Conservation (phyloP, 768 basidiomycete genomes). For the Naganishia friedmannii region DNA sequence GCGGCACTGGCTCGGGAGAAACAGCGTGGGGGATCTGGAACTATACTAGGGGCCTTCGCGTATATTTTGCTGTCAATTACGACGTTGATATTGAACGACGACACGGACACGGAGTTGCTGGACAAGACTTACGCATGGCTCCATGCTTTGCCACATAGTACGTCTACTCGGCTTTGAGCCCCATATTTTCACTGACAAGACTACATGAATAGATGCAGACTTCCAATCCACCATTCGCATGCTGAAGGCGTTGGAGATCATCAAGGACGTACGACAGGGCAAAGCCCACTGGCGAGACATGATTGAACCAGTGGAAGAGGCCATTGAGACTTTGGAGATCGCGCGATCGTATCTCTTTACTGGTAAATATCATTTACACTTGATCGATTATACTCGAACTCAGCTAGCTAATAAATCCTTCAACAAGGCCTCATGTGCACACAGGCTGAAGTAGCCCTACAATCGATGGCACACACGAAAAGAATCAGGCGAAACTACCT, state of each 20-base stretch:
- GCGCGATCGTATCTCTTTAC: conserved; percentile 21
- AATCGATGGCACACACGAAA: not conserved
- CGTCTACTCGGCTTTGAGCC: not conserved
- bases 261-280: conserved; percentile 2
- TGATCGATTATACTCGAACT: not conserved
- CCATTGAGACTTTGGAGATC: conserved; percentile 4
- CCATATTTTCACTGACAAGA: not conserved
- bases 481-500: not conserved
- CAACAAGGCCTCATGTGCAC: conserved; percentile 18
- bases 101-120: conserved; percentile 10
- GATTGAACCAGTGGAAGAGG: conserved; percentile 24
- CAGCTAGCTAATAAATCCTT: too few relatives aligned
- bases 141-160: conserved; percentile 13
- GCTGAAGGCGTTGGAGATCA: conserved; percentile 1
- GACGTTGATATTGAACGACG: conserved; percentile 4
- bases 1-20: not conserved
- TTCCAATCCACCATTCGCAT: conserved; percentile 12
- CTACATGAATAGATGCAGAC: conserved; percentile 14
- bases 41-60: conserved; percentile 14
- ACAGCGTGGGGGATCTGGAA: conserved; percentile 3
- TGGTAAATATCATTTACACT: not conserved
- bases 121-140: conserved; percentile 5
- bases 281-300: conserved; percentile 2
- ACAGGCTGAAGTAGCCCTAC: not conserved
- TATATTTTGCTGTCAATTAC: conserved; percentile 8